Percentiles rank a stretch among this genome's conserved stretches.
Conservation (phyloP, 176 grass and related monocot genomes). For the Carex parvula region DNA sequence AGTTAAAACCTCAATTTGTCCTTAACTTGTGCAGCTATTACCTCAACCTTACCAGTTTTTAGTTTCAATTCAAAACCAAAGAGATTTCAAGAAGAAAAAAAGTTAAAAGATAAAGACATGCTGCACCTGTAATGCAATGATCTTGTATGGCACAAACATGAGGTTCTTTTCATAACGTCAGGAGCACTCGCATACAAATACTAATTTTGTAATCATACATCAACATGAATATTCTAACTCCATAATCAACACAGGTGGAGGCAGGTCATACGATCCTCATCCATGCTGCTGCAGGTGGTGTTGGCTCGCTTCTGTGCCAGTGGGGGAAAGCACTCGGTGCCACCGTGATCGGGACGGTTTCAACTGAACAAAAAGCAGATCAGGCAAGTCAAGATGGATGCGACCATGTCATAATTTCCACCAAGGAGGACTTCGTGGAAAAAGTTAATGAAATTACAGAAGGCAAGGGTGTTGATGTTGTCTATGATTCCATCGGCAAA, state of each 20-base stretch:
- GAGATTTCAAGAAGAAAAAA: neutral
- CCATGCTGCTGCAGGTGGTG: slow-evolving; percentile 84
- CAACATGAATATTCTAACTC: neutral
- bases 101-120: neutral
- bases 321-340: slow-evolving; percentile 90
- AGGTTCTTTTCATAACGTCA: neutral
- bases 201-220: neutral
- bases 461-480: slow-evolving; percentile 69
- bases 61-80: neutral
- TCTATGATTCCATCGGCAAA: slow-evolving; percentile 96
- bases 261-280: slow-evolving; percentile 58
- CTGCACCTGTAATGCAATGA: too few species aligned
- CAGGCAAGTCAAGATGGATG: slow-evolving; percentile 78
- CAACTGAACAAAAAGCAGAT: slow-evolving; percentile 70
- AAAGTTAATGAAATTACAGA: slow-evolving; percentile 78
- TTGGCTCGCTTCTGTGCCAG: slow-evolving; percentile 86
- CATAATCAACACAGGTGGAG: slow-evolving; percentile 45
- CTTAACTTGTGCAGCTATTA: neutral
- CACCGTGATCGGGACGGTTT: slow-evolving; percentile 87
- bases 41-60: neutral
- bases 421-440: slow-evolving; percentile 66
- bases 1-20: neutral
- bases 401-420: slow-evolving; percentile 66
- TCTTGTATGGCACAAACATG: neutral
- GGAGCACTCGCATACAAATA: neutral